Base-by-base conservation (phyloP, 2,329 filamentous ascomycete species). In the Pseudovirgaria hyperparasitica region DNA sequence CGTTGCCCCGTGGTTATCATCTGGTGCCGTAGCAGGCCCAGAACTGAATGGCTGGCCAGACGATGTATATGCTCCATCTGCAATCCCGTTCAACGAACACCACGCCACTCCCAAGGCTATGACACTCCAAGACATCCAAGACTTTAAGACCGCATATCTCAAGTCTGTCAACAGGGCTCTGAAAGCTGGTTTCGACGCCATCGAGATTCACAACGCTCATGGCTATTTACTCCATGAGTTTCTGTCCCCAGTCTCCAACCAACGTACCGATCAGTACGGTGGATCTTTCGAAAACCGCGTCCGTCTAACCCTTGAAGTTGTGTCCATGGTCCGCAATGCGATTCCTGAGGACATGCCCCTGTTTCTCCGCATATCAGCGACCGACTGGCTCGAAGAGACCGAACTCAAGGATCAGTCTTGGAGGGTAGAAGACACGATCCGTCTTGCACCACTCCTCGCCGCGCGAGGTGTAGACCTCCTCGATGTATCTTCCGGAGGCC, bases 141-240 rank as follows among this genome's bases (percentile, higher is more conserved):
- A 59, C 3, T 55, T 82, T 23, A 76, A 84, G 42, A 48, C 55
- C 21, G 65, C 65, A 7, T 90, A 71, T 55, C 70, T 62, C 4
- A 65, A 65, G 19, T 67, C 82, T 1, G 52, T 86, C 4, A 59
- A 70, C 35, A 51, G 61, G 17, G 46, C 58, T 4, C 26, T 64
- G 5, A 45, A 48, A 8, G 76, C 73, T 2, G 84, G 82, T 0
- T 70, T 82, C 25, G 82, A 92, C 46, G 68, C 75, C 6, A 73
- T 92, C 32, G 82, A 92, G 50, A 71, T 92, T 26, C 82, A 90
- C 56, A 70, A 67, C 39, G 82, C 81, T 0, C 82, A 90, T 42
- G 81, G 82, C 1, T 90, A 86, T 45, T 65, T 90, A 0, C 56
- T 87, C 0, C 71, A 75, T 40, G 56, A 60, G 2, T 90, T 87